Base-by-base conservation (phyloP, 1,284 basidiomycete species). In the Cryptococcus deneoformans region DNA sequence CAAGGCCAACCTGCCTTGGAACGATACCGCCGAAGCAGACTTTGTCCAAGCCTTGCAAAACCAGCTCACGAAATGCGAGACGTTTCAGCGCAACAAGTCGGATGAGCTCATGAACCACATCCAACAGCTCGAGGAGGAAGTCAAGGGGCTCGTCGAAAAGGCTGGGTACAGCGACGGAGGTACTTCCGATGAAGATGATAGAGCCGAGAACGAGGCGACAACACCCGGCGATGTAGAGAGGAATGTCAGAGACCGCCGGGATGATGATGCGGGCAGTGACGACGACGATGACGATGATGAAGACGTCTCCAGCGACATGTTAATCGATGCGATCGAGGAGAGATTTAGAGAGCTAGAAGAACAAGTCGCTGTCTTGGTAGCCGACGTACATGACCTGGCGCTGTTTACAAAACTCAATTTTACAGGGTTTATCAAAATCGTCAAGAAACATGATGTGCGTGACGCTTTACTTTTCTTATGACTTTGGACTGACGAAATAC, bases 341-440 rank as follows among this genome's bases (percentile, higher is more conserved):
- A 84, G 87, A 43, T 99, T 97, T 76, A 86, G 89, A 62, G 84
- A 84, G 46, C 82, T 99, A 38, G 94, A 99, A 78, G 94, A 97
- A 71, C 91, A 96, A 72, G 90, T 99, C 34, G 94, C 95, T 0
- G 89, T 86, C 48, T 85, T 99, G 55, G 95, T 99, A 34, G 95
- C 96, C 2, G 96, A 99, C 71, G 95, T 99, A 7, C 96, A 99
- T 74, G 96, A 99, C 77, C 83, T 99, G 35, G 94, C 95, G 10
- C 80, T 95, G 54, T 95, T 93, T 77, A 89, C 90, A 5, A 98
- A 98, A 78, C 84, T 98, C 63, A 97, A 97, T 77, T 92, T 91
- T 74, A 95, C 96, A 0, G 96, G 96, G 8, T 99, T 99, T 79
- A 90, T 97, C 83, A 99, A 99, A 81, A 99, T 99, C 63, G 83